A percentile compares a stretch with the other conserved stretches of the same genome.
These are phyloP conservation scores for Capronia americana DNA, from an alignment of 2,329 filamentous ascomycete genomes.

Conservation along the genomic window DNA sequence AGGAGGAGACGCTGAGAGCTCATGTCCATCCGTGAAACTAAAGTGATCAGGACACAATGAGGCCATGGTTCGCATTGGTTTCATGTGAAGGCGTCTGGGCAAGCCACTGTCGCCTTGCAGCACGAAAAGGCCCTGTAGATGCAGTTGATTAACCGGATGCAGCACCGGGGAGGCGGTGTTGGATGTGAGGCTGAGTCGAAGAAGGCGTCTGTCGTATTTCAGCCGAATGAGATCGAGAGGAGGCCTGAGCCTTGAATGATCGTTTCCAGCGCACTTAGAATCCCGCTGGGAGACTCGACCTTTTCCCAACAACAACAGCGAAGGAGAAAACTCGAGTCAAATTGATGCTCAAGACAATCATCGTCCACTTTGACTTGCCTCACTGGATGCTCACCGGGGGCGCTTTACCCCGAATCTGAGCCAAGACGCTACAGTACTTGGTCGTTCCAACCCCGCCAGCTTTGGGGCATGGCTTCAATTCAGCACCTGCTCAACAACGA, in stretches of 20 bases:
- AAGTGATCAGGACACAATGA: neutral
- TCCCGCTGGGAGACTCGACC: neutral
- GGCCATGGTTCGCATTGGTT: slow-evolving; percentile 2
- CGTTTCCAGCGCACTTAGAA: neutral
- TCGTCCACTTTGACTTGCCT: neutral
- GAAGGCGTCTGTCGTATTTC: neutral
- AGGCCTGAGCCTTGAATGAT: neutral
- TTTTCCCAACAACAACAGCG: neutral
- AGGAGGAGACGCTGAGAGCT: neutral
- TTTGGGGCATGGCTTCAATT: neutral
- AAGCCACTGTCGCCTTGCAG: slow-evolving; percentile 1
- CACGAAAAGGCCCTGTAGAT: neutral
- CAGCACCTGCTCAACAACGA: slow-evolving; percentile 3
- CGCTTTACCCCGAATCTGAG: neutral
- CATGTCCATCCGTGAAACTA: neutral
- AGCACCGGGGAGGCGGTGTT: neutral
- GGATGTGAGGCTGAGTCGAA: neutral
- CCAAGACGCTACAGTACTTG: neutral
- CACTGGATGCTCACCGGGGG: too few species aligned
- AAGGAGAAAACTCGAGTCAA: neutral
- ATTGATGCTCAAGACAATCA: neutral
- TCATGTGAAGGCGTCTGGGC: neutral
- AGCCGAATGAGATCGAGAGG: neutral
- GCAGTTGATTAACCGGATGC: neutral
- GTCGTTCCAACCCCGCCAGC: neutral